Base-by-base conservation (phyloP, 768 basidiomycete species). In the Brasilioporus rufonigricans region DNA sequence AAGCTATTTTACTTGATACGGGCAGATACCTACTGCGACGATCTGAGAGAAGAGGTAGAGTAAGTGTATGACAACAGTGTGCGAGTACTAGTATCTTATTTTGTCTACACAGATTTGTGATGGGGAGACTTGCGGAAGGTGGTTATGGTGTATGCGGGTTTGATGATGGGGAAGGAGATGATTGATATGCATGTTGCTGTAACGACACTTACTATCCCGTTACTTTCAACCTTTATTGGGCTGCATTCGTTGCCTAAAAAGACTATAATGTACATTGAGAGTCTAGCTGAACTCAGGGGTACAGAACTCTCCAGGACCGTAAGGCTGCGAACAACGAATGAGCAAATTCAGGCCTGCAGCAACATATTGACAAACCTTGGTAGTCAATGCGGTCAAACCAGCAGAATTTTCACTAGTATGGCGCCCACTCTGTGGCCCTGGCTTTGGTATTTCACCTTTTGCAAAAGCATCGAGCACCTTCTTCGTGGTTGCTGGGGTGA, bases 351-450 rank as follows among this genome's bases (percentile, higher is more conserved):
- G n/a, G 29, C 35, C 13, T 39, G 13, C 44, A n/a, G 29, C 19
- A 35, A 23, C 35, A 52, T 7, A 13, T 27, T 16, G 31, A 60
- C 75, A 40, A 56, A 89, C 92, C 81, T 92, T 89, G 44, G 79
- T 77, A 19, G 85, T 80, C 32, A 94, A 77, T 36, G 89, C 75
- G 24, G 95, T 97, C 55, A 96, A 75, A 38, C 92, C 93, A 14
- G 91, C 92, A 12, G 93, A 91, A 74, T 97, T 97, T 75, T 98
- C 95, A 58, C 89, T 92, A 1, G 93, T 95, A 43, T 79, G 78
- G 55, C 95, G 81, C 31, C 89, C 84, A 55, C 86, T 87, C 68
- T 97, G 96, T 45, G 96, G 96, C 18, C 96, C 97, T n/a, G 93
- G 83, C 70, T 91, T 92, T 50, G 92, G 93, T 70, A 89, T 91